Evolutionary conservation across 2,329 filamentous ascomycete genomes (phyloP), one percentile per base, ranked within the genome.

Genomic region (Thelonectria discophora): DNA sequence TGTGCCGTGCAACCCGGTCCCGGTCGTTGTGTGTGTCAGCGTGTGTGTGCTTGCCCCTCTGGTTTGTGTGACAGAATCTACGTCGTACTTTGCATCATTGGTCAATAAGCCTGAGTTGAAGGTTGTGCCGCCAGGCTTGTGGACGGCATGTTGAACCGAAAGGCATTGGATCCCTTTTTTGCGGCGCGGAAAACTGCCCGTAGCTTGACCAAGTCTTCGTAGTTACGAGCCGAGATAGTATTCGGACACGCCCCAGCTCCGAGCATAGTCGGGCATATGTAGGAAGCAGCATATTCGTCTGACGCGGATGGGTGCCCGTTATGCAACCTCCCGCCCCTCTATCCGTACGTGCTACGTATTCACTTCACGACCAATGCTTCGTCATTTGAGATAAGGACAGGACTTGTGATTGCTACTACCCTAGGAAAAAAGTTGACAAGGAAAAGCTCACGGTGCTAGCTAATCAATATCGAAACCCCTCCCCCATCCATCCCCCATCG

Each of bases 211-310:
- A 32, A 32, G n/a, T n/a, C n/a, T n/a, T n/a, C n/a, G 6, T 32
- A 32, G 30, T 32, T 32, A 32, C 30, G 7, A 32, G 30, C 30
- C 11, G n/a, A 46, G 17, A 7, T 11, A 21, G n/a, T n/a, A n/a
- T n/a, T 5, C 2, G 2, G 24, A 18, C 24, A 46, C 4, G 42
- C 20, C 17, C 17, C 20, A 21, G 21, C 24, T 17, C 42, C 42
- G 42, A 46, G 42, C 42, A 46, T 46, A 46, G 42, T 46, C 42
- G n/a, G n/a, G n/a, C n/a, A n/a, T n/a, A n/a, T n/a, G n/a, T n/a
- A n/a, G n/a, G n/a, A n/a, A n/a, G n/a, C n/a, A n/a, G n/a, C n/a
- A n/a, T n/a, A n/a, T n/a, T n/a, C n/a, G n/a, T n/a, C n/a, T n/a
- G n/a, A n/a, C n/a, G n/a, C n/a, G n/a, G n/a, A n/a, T n/a, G n/a